Conservation (phyloP, 2,329 filamentous ascomycete genomes). For the Colletotrichum lentis region DNA sequence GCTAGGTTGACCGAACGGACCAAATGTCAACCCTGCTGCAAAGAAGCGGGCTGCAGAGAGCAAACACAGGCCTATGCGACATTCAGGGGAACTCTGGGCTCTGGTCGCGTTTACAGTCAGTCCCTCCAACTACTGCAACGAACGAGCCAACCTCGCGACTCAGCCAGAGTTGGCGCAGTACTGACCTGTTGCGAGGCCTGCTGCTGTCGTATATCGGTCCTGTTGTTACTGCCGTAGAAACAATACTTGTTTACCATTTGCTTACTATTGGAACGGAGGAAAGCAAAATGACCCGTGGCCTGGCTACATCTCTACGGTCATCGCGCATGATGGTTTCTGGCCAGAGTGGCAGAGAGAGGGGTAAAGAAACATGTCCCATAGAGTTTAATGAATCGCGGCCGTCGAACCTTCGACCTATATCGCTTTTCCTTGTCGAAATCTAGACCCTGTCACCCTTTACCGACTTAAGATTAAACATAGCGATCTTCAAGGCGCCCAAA, state of each 20-base stretch:
- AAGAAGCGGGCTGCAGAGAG: too few relatives aligned
- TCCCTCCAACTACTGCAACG: neutral
- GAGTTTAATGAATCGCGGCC: neutral
- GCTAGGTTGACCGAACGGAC: neutral
- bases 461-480: neutral
- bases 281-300: neutral
- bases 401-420: neutral
- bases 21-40: neutral
- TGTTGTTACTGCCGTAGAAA: neutral
- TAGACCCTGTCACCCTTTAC: too few relatives aligned
- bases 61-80: too few relatives aligned
- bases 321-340: conserved; percentile 2
- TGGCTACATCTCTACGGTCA: neutral
- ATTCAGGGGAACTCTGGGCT: neutral
- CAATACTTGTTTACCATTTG: neutral
- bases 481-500: neutral
- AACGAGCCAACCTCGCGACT: neutral
- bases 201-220: neutral
- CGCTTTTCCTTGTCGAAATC: neutral
- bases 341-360: conserved; percentile 22
- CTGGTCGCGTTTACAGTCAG: neutral
- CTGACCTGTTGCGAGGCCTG: neutral
- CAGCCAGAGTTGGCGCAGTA: neutral
- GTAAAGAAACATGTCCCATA: neutral
- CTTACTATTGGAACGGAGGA: neutral